Evolutionary conservation across 257 asterid species (phyloP), one percentile per base, ranked within the genome.

Genomic region (Thymus quinquecostatus): DNA sequence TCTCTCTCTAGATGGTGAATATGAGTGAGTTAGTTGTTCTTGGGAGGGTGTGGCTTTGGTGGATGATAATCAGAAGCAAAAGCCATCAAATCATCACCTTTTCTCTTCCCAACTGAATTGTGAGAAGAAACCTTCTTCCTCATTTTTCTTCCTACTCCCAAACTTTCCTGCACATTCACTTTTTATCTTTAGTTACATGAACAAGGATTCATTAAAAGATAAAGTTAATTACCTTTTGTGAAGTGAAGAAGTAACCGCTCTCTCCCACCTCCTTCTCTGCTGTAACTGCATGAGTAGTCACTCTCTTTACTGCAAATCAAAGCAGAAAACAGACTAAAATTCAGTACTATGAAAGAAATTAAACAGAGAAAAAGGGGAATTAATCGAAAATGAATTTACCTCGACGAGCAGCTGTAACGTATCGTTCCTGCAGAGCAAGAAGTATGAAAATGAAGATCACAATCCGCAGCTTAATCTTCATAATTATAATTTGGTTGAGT

Each of bases 11-110:
- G 1, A 54, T 50, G 3, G 38, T 21, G 21, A 21, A 21, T 21
- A 21, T 21, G 21, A 21, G 21, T 21, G 21, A 8, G 10, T 88
- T 82, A 86, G 74, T 87, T 87, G 72, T 87, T 86, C 82, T 68
- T 81, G 41, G 96, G 95, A 32, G 96, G 96, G 40, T 89, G 96
- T 1, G 87, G 64, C 68, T 69, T 84, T 13, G 95, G 80, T 47
- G 83, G 41, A 38, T 82, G 87, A 81, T 89, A 89, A 83, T 89
- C 96, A 47, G 86, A 80, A 71, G 78, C 80, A 8, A 86, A 79
- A 76, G 84, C 90, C 82, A 80, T 76, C 28, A 80, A 73, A 69
- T 74, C 61, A 0, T 79, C 81, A 32, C 61, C 78, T 81, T 72
- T 69, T 60, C n/a, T 53, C 40, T 58, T 58, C 58, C 58, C 33